These are phyloP conservation scores for Xerocomellus intermedius DNA, from an alignment of 768 basidiomycete species.

Conservation along the genomic window DNA sequence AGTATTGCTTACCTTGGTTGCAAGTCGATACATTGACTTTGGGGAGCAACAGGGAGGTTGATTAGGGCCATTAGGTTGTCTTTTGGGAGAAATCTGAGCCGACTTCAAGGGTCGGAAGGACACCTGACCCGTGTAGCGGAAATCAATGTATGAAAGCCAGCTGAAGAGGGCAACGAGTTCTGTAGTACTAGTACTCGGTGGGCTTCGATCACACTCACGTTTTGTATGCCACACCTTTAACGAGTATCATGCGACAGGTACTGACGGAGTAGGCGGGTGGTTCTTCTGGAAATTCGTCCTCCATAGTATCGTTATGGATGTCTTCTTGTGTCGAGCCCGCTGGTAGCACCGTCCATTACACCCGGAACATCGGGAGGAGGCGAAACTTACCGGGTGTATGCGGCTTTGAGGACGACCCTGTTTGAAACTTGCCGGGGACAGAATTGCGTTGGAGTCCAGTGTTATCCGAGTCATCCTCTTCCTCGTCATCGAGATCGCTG, in stretches of 20 bases:
- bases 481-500: constrained; percentile 32
- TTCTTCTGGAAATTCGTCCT: background rate
- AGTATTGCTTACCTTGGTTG: constrained; percentile 20
- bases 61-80: background rate
- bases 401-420: constrained; percentile 1
- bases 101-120: constrained; percentile 28
- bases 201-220: constrained; percentile 19
- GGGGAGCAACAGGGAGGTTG: constrained; percentile 28
- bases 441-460: no score
- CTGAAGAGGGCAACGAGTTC: constrained; percentile 6
- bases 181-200: background rate
- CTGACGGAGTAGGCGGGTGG: constrained; percentile 26
- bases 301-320: background rate
- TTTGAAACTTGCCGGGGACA: background rate
- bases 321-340: background rate
- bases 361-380: background rate
- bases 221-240: constrained; percentile 28
- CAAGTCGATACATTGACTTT: constrained; percentile 40
- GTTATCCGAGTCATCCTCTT: background rate
- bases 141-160: constrained; percentile 30
- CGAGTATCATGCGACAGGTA: constrained; percentile 25
- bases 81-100: background rate
- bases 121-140: constrained; percentile 31
- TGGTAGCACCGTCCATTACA: background rate
- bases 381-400: constrained; percentile 7